These are phyloP conservation scores for Penicillium herquei DNA, from an alignment of 495 filamentous ascomycete genomes.

Conservation along the genomic window DNA sequence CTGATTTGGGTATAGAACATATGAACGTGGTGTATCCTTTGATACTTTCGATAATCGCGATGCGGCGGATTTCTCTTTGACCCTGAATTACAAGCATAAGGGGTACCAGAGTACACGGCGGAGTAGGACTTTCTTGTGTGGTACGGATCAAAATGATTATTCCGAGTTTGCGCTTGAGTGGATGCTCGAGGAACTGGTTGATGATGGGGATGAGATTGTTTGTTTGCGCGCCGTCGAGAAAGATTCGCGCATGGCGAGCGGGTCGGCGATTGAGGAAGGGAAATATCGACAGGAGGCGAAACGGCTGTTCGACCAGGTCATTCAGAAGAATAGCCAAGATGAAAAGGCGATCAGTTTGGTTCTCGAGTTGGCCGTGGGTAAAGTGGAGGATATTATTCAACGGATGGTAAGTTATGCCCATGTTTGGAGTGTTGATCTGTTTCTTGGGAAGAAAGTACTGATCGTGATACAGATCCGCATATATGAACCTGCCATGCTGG, in stretches of 20 bases:
- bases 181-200: slow-evolving; percentile 90
- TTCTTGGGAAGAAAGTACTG: neutral
- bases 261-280: slow-evolving; percentile 64
- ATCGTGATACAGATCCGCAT: slow-evolving; percentile 71
- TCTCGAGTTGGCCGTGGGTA: slow-evolving; percentile 87
- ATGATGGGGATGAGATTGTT: slow-evolving; percentile 95
- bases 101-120: slow-evolving; percentile 82
- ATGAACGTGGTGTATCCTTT: slow-evolving; percentile 72
- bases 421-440: no score
- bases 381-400: slow-evolving; percentile 89
- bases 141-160: slow-evolving; percentile 92
- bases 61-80: slow-evolving; percentile 75
- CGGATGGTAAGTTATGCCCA: slow-evolving; percentile 65
- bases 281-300: slow-evolving; percentile 79
- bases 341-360: slow-evolving; percentile 85
- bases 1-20: slow-evolving; percentile 36
- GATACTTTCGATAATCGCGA: slow-evolving; percentile 90
- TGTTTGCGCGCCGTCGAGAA: slow-evolving; percentile 90
- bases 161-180: slow-evolving; percentile 94
- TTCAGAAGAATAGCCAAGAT: slow-evolving; percentile 72
- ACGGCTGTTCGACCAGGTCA: slow-evolving; percentile 71
- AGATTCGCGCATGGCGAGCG: slow-evolving; percentile 69
- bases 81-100: slow-evolving; percentile 82
- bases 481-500: slow-evolving; percentile 91
- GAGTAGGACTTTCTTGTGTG: slow-evolving; percentile 89